Evolutionary conservation across 208 protist genomes (phyloP), one percentile per base, ranked within the genome.

Genomic region (Leishmania arabica): DNA sequence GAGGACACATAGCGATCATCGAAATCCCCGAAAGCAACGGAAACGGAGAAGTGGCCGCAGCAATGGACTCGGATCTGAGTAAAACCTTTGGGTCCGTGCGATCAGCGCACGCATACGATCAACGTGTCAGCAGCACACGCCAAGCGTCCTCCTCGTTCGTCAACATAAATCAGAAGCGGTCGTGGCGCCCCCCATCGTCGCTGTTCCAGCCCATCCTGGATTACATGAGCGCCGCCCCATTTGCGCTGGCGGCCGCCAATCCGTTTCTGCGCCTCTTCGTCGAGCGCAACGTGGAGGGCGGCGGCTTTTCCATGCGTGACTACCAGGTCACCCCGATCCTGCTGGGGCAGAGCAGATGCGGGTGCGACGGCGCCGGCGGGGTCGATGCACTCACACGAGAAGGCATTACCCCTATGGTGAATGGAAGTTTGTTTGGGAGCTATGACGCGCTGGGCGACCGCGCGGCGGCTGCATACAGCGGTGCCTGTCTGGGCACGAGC

Each of bases 181-280:
- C 86, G 17, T 91, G 86, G 82, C 79, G 84, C 4, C 90, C 88
- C 7, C 80, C 87, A 34, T 83, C 80, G 49, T 77, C 66, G 37
- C 64, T 90, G 11, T 82, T 93, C 2, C 70, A 81, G 40, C 74
- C 78, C 6, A 75, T 93, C 27, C 75, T 90, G 5, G 53, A 85
- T 40, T 94, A 86, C 76, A 89, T 93, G 73, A 53, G 69, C 42
- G 6, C 78, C 15, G 83, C 87, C 17, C 82, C 85, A 54, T 85
- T 88, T 37, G 87, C 79, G 42, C 88, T 87, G 56, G 89, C 77
- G 3, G 85, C 82, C 27, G 87, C 79, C 1, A 88, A 86, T 65
- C 90, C 88, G 11, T 82, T 80, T 79, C 75, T 90, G 17, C 86
- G 89, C 65, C 83, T 92, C 9, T 91, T 82, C 75, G 85, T 87